phyloP scores from a whole-genome alignment of 208 protist genomes.

The Blastocrithidia nonstop region DNA sequence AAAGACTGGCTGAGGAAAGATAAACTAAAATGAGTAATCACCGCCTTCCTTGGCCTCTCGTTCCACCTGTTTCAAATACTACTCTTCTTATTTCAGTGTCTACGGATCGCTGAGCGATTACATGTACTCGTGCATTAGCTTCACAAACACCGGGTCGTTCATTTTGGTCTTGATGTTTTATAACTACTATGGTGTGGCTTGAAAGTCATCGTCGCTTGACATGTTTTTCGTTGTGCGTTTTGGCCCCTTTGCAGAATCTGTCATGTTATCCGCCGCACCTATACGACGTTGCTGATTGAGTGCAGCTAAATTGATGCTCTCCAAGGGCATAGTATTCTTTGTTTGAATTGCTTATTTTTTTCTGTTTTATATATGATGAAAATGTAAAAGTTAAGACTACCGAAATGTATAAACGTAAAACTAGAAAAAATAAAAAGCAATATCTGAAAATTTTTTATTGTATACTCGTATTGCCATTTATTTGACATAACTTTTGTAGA shows the following conservation, averaged over 20 bases:
- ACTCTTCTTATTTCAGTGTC: constrained; percentile 76
- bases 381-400: too few relatives aligned
- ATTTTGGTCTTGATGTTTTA: constrained; percentile 64
- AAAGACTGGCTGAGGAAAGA: constrained; percentile 66
- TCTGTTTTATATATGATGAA: too few relatives aligned
- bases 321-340: constrained; percentile 35
- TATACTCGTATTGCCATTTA: too few relatives aligned
- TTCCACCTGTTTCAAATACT: constrained; percentile 78
- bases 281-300: too few relatives aligned
- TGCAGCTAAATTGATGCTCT: constrained; percentile 36
- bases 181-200: constrained; percentile 62
- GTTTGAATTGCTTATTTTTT: too few relatives aligned
- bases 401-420: too few relatives aligned
- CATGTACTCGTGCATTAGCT: constrained; percentile 84
- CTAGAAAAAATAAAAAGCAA: too few relatives aligned
- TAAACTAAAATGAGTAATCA: constrained; percentile 84
- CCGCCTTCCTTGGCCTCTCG: constrained; percentile 62
- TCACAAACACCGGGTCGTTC: constrained; percentile 79
- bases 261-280: too few relatives aligned
- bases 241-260: constrained; percentile 6
- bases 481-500: too few relatives aligned
- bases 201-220: constrained; percentile 14
- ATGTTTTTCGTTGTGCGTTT: background rate
- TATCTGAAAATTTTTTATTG: too few relatives aligned
- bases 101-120: constrained; percentile 71